Evolutionary conservation across 306 rosid genomes (phyloP).

Genomic region (barrel medic (Medicago truncatula)): DNA sequence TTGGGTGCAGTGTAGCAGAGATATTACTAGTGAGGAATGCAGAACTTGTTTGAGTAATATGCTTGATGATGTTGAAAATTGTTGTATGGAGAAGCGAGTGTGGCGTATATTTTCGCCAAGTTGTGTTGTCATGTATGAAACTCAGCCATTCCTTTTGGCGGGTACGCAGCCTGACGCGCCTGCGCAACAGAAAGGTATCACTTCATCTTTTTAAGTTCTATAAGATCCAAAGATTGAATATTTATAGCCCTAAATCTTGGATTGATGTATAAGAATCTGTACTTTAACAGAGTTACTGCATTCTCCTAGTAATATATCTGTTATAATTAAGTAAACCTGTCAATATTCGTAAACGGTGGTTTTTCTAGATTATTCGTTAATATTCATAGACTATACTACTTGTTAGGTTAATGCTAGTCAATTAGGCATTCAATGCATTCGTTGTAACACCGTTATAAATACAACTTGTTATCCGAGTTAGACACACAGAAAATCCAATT

Average conservation of each 20-base stretch:
- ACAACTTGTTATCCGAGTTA: neutral
- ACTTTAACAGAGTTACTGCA: neutral
- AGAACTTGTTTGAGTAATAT: conserved; percentile 51
- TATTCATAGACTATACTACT: neutral
- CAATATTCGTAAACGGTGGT: neutral
- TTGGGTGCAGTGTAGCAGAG: conserved; percentile 57
- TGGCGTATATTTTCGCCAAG: conserved; percentile 58
- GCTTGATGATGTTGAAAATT: conserved; percentile 48
- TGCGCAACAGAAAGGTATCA: conserved; percentile 38
- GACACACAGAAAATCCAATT: neutral
- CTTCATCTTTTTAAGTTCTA: neutral
- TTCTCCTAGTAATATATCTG: neutral
- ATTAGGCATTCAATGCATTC: neutral
- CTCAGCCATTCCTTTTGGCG: conserved; percentile 48
- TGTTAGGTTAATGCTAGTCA: neutral
- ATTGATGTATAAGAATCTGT: neutral
- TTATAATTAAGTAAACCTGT: too few species aligned
- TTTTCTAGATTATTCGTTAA: neutral
- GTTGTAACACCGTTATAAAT: neutral
- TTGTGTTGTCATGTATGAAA: conserved; percentile 53
- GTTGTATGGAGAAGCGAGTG: conserved; percentile 45
- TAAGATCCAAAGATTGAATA: neutral
- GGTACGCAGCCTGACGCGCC: neutral
- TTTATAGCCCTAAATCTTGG: neutral
- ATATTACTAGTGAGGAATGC: conserved; percentile 48